Conservation (phyloP, 2,329 filamentous ascomycete genomes). For the Aspergillus amoenus region DNA sequence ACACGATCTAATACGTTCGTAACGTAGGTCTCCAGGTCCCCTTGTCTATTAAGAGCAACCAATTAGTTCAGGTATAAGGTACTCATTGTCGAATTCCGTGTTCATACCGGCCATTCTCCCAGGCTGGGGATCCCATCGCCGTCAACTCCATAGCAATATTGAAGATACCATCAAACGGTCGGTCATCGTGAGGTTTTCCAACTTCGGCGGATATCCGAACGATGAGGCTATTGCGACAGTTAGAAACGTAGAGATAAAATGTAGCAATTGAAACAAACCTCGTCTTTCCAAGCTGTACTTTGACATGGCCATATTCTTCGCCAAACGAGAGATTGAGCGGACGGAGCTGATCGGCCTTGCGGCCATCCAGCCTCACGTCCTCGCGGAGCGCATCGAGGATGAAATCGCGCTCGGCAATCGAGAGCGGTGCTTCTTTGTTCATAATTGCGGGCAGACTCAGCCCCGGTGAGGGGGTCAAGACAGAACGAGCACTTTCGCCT, state of each 20-base stretch:
- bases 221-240: constrained; percentile 39
- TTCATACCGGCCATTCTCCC: constrained; percentile 73
- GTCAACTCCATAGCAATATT: constrained; percentile 87
- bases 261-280: constrained; percentile 56
- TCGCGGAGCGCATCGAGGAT: constrained; percentile 79
- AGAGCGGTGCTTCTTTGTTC: constrained; percentile 91
- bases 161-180: constrained; percentile 94
- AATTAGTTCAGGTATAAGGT: background rate
- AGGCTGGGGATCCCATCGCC: constrained; percentile 86
- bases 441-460: constrained; percentile 52
- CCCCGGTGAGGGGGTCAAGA: constrained; percentile 23
- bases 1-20: constrained; percentile 91
- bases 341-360: constrained; percentile 76
- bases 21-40: constrained; percentile 79
- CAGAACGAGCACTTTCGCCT: constrained; percentile 13
- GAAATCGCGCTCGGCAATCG: constrained; percentile 84
- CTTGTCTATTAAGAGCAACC: constrained; percentile 54
- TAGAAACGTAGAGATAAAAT: background rate
- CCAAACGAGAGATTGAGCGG: constrained; percentile 77
- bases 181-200: constrained; percentile 78
- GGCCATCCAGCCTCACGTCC: constrained; percentile 79
- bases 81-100: background rate
- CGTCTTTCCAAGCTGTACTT: constrained; percentile 86
- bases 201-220: constrained; percentile 87
- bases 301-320: constrained; percentile 85